Evolutionary conservation across 2,329 filamentous ascomycete species (phyloP).

Genomic region (Talaromyces sp.): DNA sequence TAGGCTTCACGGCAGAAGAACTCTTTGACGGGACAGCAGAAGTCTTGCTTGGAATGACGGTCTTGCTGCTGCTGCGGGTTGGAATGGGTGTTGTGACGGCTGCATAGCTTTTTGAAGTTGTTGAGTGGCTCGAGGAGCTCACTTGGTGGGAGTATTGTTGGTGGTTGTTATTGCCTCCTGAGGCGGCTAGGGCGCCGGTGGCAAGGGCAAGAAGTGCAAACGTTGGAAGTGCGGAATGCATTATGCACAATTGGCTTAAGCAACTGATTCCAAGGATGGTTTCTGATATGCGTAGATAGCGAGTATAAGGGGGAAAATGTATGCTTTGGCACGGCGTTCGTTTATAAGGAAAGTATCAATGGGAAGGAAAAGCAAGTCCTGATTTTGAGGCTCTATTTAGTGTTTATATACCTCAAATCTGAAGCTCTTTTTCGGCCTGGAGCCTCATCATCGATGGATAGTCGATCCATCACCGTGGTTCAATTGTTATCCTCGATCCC

Average conservation of each 20-base stretch:
- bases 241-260: too few species aligned
- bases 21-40: background rate
- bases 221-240: constrained; percentile 23
- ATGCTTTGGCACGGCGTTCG: background rate
- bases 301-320: background rate
- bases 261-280: too few species aligned
- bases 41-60: background rate
- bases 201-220: constrained; percentile 21
- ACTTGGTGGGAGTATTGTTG: constrained; percentile 16
- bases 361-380: too few species aligned
- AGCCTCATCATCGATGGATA: too few species aligned
- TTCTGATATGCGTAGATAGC: too few species aligned
- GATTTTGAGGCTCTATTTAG: background rate
- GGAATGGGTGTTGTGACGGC: constrained; percentile 8
- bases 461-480: background rate
- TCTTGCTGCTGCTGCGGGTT: constrained; percentile 1
- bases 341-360: too few species aligned
- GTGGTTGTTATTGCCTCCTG: constrained; percentile 6
- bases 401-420: background rate
- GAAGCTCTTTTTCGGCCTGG: background rate
- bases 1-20: background rate
- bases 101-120: background rate
- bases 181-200: constrained; percentile 17
- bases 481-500: background rate
- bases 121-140: background rate